A percentile compares a stretch with the other conserved stretches of the same genome.
These are phyloP conservation scores for Beta corolliflora DNA, from an alignment of 179 eudicot species.

Conservation along the genomic window DNA sequence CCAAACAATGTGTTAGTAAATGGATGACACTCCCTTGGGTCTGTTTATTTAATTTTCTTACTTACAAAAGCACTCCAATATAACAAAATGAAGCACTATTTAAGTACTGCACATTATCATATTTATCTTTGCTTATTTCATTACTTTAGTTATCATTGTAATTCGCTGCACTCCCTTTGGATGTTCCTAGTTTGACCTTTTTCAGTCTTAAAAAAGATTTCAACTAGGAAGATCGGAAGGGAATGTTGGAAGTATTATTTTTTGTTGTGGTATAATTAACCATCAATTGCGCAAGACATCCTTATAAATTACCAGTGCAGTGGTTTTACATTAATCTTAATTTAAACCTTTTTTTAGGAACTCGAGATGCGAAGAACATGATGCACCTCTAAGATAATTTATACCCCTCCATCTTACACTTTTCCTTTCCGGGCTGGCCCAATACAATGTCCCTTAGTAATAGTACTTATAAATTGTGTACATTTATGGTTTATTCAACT, in stretches of 20 bases:
- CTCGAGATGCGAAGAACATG: not conserved
- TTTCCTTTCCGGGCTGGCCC: not conserved
- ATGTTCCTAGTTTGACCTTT: no score
- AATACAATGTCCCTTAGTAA: not conserved
- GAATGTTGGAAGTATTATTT: no score
- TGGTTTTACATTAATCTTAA: no score
- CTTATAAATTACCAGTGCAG: not conserved
- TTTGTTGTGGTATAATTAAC: not conserved
- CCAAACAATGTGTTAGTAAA: not conserved
- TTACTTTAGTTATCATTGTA: no score
- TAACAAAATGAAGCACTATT: no score
- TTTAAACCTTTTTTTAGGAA: not conserved
- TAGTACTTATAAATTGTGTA: not conserved
- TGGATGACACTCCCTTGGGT: not conserved
- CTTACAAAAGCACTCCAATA: no score
- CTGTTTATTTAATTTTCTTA: no score
- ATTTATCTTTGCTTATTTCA: not conserved
- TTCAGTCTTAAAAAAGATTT: no score
- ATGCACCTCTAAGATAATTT: not conserved
- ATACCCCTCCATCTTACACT: not conserved
- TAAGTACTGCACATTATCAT: not conserved
- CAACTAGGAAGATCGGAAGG: no score
- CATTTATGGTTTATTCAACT: not conserved
- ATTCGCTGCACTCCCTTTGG: no score
- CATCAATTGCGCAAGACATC: not conserved